Base-by-base conservation (phyloP, 2,329 filamentous ascomycete genomes). In the Trichoderma aggressivum region DNA sequence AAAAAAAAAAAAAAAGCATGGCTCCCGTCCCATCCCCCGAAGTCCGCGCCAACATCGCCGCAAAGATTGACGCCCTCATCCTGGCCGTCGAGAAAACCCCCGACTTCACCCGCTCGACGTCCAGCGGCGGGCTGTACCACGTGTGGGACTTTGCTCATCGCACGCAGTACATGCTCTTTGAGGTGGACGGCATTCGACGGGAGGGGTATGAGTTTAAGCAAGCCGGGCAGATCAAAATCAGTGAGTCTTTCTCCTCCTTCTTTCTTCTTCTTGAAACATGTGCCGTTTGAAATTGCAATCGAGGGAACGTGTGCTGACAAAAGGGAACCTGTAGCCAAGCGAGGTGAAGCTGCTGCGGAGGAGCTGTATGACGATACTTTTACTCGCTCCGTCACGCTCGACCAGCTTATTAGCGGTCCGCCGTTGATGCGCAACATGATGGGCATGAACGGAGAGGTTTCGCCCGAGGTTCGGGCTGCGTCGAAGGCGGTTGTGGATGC, bases 91-190 rank as follows among this genome's bases (percentile, higher is more conserved):
- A 80, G 66, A 50, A 75, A 43, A 79, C 80, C 71, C 72, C 77
- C 5, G 61, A 73, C 24, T 80, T 79, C 77, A 75, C 72, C 14
- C 75, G 75, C 36, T 30, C 74, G 7, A 71, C 73, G 11, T 76
- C 76, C 36, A 75, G 80, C 70, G 74, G 76, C 21, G 75, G 76
- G 21, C 78, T 84, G 53, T 81, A 76, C 68, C 76, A 82, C 73
- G 73, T 82, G 36, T 84, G 80, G 80, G 81, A 84, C 73, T 84
- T 84, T 73, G 80, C 80, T 59, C 79, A 77, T 71, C 79, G 81
- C 43, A 81, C 80, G n/a, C 75, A 78, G 47, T 84, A 83, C 72
- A 82, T 83, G 76, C 78, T 82, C 73, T 77, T 76, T 7, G 81
- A 83, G 77, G 77, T 84, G 28, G 80, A 84, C 21, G 82, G 81